Base-by-base conservation (phyloP, 2,329 filamentous ascomycete species). In the Pyricularia grisea region DNA sequence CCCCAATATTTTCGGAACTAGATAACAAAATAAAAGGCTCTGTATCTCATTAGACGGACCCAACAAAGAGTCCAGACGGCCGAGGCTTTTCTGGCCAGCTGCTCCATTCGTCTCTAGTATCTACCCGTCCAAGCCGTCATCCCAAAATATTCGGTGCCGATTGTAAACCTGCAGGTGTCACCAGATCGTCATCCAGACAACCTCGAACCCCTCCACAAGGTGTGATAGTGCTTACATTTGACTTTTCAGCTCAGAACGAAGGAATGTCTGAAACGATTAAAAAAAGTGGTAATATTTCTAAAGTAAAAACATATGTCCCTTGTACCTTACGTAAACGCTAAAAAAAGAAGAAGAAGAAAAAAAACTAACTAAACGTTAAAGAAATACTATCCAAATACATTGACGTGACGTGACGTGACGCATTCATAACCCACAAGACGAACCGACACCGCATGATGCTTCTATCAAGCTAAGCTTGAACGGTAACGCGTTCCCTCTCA, bases 401-500 rank as follows among this genome's bases (percentile, higher is more conserved):
- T 50, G 5, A 50, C 42, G 42, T 50, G 42, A n/a, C 42, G 42
- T 50, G 42, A 50, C 14, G 20, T 50, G 17, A 50, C 42, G 42
- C 42, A 50, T 50, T n/a, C 20, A 50, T n/a, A 50, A 5, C 42
- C 42, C 42, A 4, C 42, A 28, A 28, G 23, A 31, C 12, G 33
- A 14, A 55, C 5, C 33, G 30, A 27, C 2, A 64, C 60, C n/a
- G 28, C 23, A 64, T 30, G 25, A 64, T 64, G 2, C 9, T n/a
- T 5, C 7, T 27, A 4, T 27, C 60, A 68, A 23, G 58, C 67
- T 60, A 36, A n/a, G 63, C 67, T 12, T 31, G 20, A 28, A 68
- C 58, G 50, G 58, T n/a, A 25, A 23, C 12, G 58, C 66, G 50
- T 28, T 67, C 42, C 25, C n/a, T 55, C 66, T 67, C 66, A 69